phyloP scores from a whole-genome alignment of 345 rosid genomes.

The Salix brachista region DNA sequence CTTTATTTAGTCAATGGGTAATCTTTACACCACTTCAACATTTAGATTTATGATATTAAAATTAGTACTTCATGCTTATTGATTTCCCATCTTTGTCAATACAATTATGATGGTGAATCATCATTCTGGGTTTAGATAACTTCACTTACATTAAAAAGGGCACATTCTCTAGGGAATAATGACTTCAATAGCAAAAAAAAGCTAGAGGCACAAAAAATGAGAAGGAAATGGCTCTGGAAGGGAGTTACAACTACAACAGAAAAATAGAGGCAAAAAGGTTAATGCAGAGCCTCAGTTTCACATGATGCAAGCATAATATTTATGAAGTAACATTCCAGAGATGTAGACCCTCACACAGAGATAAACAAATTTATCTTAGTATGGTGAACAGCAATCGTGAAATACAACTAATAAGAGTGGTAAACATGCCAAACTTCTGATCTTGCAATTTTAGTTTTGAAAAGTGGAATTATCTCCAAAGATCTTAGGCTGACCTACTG shows the following conservation, averaged over 20 bases:
- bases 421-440: conserved; percentile 1
- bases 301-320: not conserved
- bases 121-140: not conserved
- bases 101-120: not conserved
- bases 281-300: not conserved
- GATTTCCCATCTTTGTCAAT: not conserved
- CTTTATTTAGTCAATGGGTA: not conserved
- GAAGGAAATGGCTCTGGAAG: not conserved
- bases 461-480: conserved; percentile 8
- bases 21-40: not conserved
- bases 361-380: not conserved
- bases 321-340: not conserved
- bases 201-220: conserved; percentile 7
- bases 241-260: not conserved
- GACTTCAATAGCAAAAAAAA: conserved; percentile 2
- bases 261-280: not conserved
- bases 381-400: not conserved
- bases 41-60: not conserved
- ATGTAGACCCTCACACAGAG: not conserved
- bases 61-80: not conserved
- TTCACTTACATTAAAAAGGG: not conserved
- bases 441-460: not conserved
- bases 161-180: not conserved
- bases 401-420: not conserved
- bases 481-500: not conserved